phyloP scores from a whole-genome alignment of 805 yeast genomes.

The Starmerella apis region DNA sequence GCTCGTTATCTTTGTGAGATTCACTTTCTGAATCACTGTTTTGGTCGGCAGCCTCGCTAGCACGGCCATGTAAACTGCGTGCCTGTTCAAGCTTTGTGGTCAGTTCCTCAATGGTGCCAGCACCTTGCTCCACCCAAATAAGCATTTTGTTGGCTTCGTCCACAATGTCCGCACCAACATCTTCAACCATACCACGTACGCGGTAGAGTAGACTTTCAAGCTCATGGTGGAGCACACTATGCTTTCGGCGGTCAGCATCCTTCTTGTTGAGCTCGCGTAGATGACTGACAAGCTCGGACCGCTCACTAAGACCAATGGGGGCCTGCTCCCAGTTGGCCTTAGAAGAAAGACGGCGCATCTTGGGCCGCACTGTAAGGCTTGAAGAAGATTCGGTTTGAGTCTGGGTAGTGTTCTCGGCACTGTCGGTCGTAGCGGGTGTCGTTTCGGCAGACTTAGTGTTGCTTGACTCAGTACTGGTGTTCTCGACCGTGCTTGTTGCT shows the following conservation, averaged over 20 bases:
- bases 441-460: background rate
- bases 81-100: constrained; percentile 17
- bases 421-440: background rate
- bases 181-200: constrained; percentile 39
- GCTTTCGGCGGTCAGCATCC: constrained; percentile 45
- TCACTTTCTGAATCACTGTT: background rate
- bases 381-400: background rate
- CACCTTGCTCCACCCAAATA: constrained; percentile 22
- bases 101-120: constrained; percentile 19
- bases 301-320: constrained; percentile 42
- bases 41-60: background rate
- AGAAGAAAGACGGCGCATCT: constrained; percentile 17
- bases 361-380: constrained; percentile 25
- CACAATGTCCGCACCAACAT: constrained; percentile 11
- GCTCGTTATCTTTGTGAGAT: background rate
- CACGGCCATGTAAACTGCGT: constrained; percentile 10
- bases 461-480: constrained; percentile 13
- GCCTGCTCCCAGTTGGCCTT: constrained; percentile 34
- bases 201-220: constrained; percentile 67
- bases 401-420: background rate
- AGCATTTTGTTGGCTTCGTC: constrained; percentile 16
- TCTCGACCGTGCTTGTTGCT: constrained; percentile 5
- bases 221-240: constrained; percentile 52
- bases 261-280: constrained; percentile 43
- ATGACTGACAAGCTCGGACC: constrained; percentile 39